Evolutionary conservation across 495 filamentous ascomycete genomes (phyloP).

Genomic region (Penicillium coprophilum): DNA sequence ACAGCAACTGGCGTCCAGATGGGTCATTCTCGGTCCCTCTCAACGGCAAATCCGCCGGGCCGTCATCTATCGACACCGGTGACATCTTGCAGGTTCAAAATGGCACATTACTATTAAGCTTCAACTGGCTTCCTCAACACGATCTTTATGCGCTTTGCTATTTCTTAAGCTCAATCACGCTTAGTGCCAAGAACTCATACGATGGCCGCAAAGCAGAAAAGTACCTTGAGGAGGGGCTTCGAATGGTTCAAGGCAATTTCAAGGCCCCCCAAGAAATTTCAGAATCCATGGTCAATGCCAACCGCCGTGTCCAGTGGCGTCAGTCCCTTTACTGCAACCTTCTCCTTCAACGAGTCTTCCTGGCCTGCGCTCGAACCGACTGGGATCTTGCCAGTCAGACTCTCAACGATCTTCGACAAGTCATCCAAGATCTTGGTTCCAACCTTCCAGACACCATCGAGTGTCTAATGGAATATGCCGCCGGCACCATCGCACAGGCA

Average conservation of each 20-base stretch:
- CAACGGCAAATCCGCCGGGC: conserved; percentile 48
- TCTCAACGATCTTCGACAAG: conserved; percentile 42
- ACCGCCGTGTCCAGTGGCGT: conserved; percentile 52
- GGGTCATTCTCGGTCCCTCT: conserved; percentile 78
- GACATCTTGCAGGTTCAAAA: conserved; percentile 48
- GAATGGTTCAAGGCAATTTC: conserved; percentile 55
- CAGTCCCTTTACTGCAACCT: conserved; percentile 55
- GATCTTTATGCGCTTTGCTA: conserved; percentile 72
- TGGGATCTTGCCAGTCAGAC: conserved; percentile 55
- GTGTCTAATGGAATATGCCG: conserved; percentile 63
- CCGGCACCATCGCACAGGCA: conserved; percentile 75
- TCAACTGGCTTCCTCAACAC: conserved; percentile 65
- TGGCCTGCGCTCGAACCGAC: conserved; percentile 60
- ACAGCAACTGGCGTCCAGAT: conserved; percentile 59
- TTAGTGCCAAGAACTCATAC: conserved; percentile 60
- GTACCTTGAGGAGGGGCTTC: conserved; percentile 65
- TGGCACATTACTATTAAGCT: conserved; percentile 49
- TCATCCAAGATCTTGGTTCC: conserved; percentile 35
- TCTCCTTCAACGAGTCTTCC: conserved; percentile 59
- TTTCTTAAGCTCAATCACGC: conserved; percentile 68
- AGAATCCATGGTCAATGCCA: conserved; percentile 47
- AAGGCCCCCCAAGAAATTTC: conserved; percentile 41
- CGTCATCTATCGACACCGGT: conserved; percentile 45
- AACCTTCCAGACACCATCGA: conserved; percentile 43
- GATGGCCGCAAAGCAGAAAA: conserved; percentile 65